phyloP scores from a whole-genome alignment of 1,284 basidiomycete species.

The Meira nashicola region DNA sequence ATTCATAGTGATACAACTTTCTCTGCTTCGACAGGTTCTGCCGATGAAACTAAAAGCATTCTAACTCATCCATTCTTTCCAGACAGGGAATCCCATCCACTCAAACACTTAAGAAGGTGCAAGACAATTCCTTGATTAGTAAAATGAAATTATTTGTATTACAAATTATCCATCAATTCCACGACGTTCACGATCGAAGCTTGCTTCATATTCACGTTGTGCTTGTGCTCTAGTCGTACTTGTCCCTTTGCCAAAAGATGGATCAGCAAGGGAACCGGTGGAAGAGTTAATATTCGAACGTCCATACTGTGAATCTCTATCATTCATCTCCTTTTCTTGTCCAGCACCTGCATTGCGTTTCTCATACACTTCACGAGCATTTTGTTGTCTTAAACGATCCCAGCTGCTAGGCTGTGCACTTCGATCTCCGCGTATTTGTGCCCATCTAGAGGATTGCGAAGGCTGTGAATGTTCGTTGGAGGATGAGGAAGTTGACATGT shows the following conservation, averaged over 20 bases:
- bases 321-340: not conserved
- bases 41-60: too few species aligned
- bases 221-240: not conserved
- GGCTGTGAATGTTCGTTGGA: not conserved
- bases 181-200: slow-evolving; percentile 1
- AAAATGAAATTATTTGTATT: not conserved
- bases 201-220: not conserved
- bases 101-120: too few species aligned
- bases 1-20: too few species aligned
- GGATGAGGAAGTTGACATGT: not conserved
- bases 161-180: not conserved
- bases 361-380: not conserved
- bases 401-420: not conserved
- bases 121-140: too few species aligned
- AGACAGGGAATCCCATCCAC: too few species aligned
- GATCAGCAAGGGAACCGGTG: not conserved
- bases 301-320: not conserved
- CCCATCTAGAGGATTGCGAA: not conserved
- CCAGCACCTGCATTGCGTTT: not conserved
- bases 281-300: not conserved
- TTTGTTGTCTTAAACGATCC: not conserved
- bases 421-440: slow-evolving; percentile 1
- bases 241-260: not conserved
- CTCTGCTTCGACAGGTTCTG: too few species aligned
- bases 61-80: too few species aligned